Evolutionary conservation across 306 rosid genomes (phyloP), one percentile per base, ranked within the genome.

Genomic region (Heteromeles arbutifolia): DNA sequence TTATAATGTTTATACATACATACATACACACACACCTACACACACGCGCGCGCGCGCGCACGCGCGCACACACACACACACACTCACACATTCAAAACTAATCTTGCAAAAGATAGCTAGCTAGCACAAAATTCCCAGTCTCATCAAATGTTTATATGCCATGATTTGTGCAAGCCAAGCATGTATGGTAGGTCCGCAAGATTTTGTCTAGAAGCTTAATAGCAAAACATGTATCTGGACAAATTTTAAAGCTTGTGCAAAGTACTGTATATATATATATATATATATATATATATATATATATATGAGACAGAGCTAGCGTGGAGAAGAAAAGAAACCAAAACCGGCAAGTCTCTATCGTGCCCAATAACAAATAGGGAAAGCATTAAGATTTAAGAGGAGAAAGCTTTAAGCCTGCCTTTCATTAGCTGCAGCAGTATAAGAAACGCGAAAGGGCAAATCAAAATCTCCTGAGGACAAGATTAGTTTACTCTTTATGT

Each of bases 301-400:
- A 13, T 5, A 5, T 28, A 11, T 22, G 31, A 69, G 74, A 32
- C 50, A 11, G 50, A 32, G 25, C 11, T 19, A 3, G 65, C 59
- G 65, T 71, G 65, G 75, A 53, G 65, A 54, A 13, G 65, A 22
- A 44, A 31, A 71, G 75, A 71, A 71, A 31, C 65, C 48, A 70
- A 53, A 71, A 32, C 31, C 10, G 34, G 44, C 0, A 52, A 5
- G 48, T 31, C 48, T 31, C 44, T 54, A n/a, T 70, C 58, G 6
- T 21, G 43, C 25, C 13, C 44, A 61, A 50, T 17, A 18, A 29
- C 62, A 19, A 2, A 26, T 24, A 21, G 25, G 73, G 41, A 31
- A 70, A 24, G 43, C 62, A 50, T 24, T 50, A 48, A 48, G 26
- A 56, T 56, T 22, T 8, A 53, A 32, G 32, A 21, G 50, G 32